phyloP scores from a whole-genome alignment of 805 yeast species.

The Saturnispora mendoncae region DNA sequence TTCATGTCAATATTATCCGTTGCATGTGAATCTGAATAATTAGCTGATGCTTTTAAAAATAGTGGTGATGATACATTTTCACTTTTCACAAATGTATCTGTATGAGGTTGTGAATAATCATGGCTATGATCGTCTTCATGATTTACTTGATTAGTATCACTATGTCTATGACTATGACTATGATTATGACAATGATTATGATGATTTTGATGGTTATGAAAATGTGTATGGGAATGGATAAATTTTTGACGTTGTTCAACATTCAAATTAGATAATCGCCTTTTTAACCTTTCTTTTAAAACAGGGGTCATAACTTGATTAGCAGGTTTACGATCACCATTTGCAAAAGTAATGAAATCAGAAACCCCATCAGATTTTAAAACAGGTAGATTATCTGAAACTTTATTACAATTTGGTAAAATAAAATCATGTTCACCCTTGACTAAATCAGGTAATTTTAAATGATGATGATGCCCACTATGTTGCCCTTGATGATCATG shows the following conservation, averaged over 20 bases:
- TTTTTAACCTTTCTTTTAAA: slow-evolving; percentile 1
- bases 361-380: slow-evolving; percentile 1
- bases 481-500: slow-evolving; percentile 11
- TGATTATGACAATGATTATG: background rate
- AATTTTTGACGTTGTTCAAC: background rate
- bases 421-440: slow-evolving; percentile 26
- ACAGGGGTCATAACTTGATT: background rate
- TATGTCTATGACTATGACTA: background rate
- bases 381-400: background rate
- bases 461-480: slow-evolving; percentile 23
- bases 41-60: background rate
- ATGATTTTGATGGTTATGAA: too few species aligned
- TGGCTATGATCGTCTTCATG: background rate
- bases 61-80: background rate
- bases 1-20: slow-evolving; percentile 16
- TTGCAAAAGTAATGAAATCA: slow-evolving; percentile 13
- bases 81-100: too few species aligned
- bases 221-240: background rate
- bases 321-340: background rate
- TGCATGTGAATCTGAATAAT: background rate
- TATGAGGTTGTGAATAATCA: background rate
- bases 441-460: slow-evolving; percentile 23
- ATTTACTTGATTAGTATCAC: background rate
- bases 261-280: background rate
- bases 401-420: slow-evolving; percentile 18